Percentiles rank a stretch among this genome's conserved stretches.
Conservation (phyloP, 495 filamentous ascomycete species). For the Penicillium cataractarum region DNA sequence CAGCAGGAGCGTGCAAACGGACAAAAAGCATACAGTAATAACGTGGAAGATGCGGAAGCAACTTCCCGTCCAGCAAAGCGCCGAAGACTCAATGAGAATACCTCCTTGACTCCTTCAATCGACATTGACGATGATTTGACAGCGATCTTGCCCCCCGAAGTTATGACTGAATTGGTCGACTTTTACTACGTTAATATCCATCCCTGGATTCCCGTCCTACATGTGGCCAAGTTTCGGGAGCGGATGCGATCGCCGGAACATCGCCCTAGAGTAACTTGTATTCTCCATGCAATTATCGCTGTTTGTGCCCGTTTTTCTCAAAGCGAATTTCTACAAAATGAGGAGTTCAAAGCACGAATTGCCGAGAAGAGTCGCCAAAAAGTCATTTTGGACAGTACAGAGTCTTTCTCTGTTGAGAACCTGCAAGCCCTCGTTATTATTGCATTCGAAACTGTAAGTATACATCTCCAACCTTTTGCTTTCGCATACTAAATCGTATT, state of each 20-base stretch:
- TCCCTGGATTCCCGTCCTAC: constrained; percentile 33
- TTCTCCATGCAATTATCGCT: constrained; percentile 30
- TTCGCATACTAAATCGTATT: constrained; percentile 10
- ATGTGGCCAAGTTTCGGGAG: constrained; percentile 25
- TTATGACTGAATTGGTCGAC: constrained; percentile 29
- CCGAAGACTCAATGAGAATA: background rate
- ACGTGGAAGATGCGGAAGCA: background rate
- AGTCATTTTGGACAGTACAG: constrained; percentile 25
- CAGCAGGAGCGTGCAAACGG: background rate
- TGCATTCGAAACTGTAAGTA: constrained; percentile 32
- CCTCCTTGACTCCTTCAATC: background rate
- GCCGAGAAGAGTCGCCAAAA: constrained; percentile 26
- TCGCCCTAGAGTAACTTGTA: constrained; percentile 8
- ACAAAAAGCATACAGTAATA: background rate
- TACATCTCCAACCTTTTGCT: background rate
- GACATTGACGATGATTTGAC: background rate
- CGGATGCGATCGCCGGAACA: constrained; percentile 17
- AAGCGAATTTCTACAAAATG: constrained; percentile 1
- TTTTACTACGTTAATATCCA: constrained; percentile 30
- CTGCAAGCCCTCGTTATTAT: constrained; percentile 32
- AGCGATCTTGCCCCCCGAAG: constrained; percentile 10
- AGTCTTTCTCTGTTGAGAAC: constrained; percentile 34
- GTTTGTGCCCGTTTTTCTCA: constrained; percentile 18
- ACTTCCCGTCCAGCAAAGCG: constrained; percentile 2
- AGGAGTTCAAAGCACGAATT: constrained; percentile 8